Percentiles rank a stretch among this genome's conserved stretches.
These are phyloP conservation scores for Parietichytrium sp. DNA, from an alignment of 108 stramenopile genomes.

Conservation along the genomic window DNA sequence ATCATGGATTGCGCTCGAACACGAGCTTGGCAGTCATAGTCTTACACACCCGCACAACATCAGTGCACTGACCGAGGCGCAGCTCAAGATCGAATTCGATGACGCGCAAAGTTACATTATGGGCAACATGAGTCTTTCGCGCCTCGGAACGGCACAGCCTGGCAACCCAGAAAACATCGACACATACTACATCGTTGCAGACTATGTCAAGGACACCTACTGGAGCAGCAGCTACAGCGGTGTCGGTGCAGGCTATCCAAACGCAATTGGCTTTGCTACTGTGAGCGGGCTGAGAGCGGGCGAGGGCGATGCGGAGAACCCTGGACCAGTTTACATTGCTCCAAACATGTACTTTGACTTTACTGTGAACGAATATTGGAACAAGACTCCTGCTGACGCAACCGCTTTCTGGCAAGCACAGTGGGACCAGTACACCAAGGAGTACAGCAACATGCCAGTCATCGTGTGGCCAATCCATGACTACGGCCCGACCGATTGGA, in stretches of 20 bases:
- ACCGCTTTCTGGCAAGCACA: neutral
- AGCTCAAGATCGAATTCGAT: neutral
- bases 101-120: neutral
- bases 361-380: neutral
- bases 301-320: too few relatives aligned
- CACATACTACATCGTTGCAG: too few relatives aligned
- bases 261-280: neutral
- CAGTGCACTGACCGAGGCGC: neutral
- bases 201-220: neutral
- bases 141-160: slow-evolving; percentile 30
- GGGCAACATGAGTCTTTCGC: neutral
- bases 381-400: neutral
- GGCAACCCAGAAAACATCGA: neutral
- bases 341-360: slow-evolving; percentile 39
- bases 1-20: neutral
- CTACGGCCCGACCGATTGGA: slow-evolving; percentile 11
- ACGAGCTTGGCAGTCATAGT: neutral
- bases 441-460: slow-evolving; percentile 16
- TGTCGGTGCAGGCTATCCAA: slow-evolving; percentile 23
- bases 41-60: slow-evolving; percentile 8
- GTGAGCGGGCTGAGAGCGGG: slow-evolving; percentile 32
- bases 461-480: neutral
- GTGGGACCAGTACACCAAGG: neutral
- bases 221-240: neutral
- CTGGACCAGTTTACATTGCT: slow-evolving; percentile 36